Evolutionary conservation across 306 rosid species (phyloP).

Genomic region (Purshia tridentata): DNA sequence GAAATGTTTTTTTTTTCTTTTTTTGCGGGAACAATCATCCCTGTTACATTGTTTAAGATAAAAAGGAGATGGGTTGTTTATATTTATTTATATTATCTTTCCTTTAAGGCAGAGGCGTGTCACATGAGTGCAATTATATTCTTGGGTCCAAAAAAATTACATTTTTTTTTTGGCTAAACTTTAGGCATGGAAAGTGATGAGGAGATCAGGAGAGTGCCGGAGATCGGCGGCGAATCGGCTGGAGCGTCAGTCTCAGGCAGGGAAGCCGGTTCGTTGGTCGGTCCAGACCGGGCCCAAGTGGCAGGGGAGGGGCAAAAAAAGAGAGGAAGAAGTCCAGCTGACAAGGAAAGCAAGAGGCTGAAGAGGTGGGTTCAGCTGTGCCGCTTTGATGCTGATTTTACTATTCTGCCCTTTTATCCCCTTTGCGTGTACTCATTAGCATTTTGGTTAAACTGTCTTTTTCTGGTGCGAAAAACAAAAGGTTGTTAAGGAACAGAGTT

Average conservation of each 20-base stretch:
- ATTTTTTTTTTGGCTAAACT: neutral
- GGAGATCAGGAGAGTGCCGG: slow-evolving; percentile 97
- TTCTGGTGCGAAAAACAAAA: slow-evolving; percentile 19
- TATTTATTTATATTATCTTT: neutral
- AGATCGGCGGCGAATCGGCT: slow-evolving; percentile 81
- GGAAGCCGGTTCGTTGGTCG: slow-evolving; percentile 52
- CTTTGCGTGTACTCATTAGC: slow-evolving; percentile 15
- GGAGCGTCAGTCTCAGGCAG: slow-evolving; percentile 76
- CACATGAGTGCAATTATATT: neutral
- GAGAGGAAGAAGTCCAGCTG: slow-evolving; percentile 94
- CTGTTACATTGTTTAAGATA: neutral
- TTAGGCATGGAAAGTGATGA: slow-evolving; percentile 91
- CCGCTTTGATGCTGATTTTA: neutral
- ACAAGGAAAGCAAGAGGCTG: slow-evolving; percentile 88
- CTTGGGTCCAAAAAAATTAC: neutral
- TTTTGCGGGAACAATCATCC: neutral
- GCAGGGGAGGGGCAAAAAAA: slow-evolving; percentile 68
- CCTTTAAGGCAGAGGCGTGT: neutral
- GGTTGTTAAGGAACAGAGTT: slow-evolving; percentile 92
- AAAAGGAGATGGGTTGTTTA: neutral
- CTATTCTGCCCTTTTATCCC: slow-evolving; percentile 6
- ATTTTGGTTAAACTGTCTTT: slow-evolving; percentile 25
- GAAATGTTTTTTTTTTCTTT: neutral
- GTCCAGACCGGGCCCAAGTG: slow-evolving; percentile 63
- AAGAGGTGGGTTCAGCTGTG: slow-evolving; percentile 57